Base-by-base conservation (phyloP, 2,329 filamentous ascomycete species). In the Aspergillus vadensis region DNA sequence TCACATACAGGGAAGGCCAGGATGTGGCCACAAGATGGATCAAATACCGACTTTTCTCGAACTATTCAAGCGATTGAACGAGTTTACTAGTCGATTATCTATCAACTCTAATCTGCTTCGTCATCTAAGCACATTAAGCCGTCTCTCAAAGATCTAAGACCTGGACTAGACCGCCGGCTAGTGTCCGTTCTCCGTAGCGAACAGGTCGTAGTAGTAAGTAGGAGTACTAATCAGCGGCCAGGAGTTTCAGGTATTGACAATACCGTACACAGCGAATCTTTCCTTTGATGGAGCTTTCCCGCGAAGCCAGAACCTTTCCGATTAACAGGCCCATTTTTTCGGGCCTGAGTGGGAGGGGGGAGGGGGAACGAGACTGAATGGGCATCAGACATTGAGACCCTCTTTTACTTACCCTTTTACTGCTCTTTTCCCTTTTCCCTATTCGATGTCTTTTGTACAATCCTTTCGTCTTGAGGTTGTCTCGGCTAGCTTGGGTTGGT, bases 251-350 rank as follows among this genome's bases (percentile, higher is more conserved):
- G 47, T 50, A 50, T 27, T 50, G 47, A 19, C 47, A 30, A 19
- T 50, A 50, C 47, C 47, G 23, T 50, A 50, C 47, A 50, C 30
- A 17, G n/a, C 47, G n/a, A 27, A 27, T 49, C 25, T 49, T 49
- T 27, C 23, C 23, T 48, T 27, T 25, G 44, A 48, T n/a, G 23
- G 21, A 25, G 21, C 21, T n/a, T 27, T 6, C 14, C 25, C n/a
- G 25, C 47, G 7, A 50, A 30, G 21, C 5, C 41, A 12, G 10
- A 36, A 36, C 32, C 41, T 23, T 21, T 44, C 21, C 19, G 41
- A 12, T 44, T 23, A 5, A 30, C n/a, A 30, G 44, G 44, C 15
- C 14, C 23, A 27, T 50, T 30, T 50, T 50, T 50, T 50, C 25
- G 30, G 47, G 25, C 27, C 4, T 25, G 25, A 32, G 7, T 49